phyloP scores from a whole-genome alignment of 1,284 basidiomycete genomes.

The Trametes versicolor region DNA sequence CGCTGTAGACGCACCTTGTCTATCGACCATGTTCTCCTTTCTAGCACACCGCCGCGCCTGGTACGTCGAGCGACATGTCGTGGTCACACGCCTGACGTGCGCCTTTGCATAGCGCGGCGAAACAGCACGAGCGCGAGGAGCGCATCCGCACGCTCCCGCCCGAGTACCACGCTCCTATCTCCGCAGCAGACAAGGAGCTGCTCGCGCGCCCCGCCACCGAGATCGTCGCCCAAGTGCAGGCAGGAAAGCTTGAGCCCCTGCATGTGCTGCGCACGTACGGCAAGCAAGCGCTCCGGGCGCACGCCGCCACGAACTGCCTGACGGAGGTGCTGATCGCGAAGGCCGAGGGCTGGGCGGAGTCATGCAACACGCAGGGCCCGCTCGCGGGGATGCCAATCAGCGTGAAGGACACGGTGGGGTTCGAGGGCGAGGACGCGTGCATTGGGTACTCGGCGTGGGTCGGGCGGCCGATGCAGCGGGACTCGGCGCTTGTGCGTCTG shows the following conservation, averaged over 20 bases:
- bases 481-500: conserved; percentile 69
- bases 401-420: conserved; percentile 72
- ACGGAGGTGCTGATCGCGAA: conserved; percentile 62
- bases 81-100: neutral
- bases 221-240: conserved; percentile 53
- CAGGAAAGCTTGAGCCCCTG: conserved; percentile 50
- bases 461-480: conserved; percentile 58
- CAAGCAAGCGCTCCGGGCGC: conserved; percentile 62
- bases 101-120: conserved; percentile 41
- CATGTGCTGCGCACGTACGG: conserved; percentile 58
- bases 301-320: conserved; percentile 64
- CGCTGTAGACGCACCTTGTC: conserved; percentile 7
- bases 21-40: conserved; percentile 41
- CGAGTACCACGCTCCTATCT: conserved; percentile 52
- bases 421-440: conserved; percentile 77
- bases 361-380: conserved; percentile 58
- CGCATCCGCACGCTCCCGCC: conserved; percentile 53
- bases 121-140: conserved; percentile 57
- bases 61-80: conserved; percentile 36
- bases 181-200: conserved; percentile 50
- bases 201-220: conserved; percentile 52
- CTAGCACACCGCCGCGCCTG: conserved; percentile 46
- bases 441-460: conserved; percentile 79
- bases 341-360: conserved; percentile 47
- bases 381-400: conserved; percentile 76